phyloP scores from a whole-genome alignment of 768 basidiomycete genomes.

The Artomyces pyxidatus region DNA sequence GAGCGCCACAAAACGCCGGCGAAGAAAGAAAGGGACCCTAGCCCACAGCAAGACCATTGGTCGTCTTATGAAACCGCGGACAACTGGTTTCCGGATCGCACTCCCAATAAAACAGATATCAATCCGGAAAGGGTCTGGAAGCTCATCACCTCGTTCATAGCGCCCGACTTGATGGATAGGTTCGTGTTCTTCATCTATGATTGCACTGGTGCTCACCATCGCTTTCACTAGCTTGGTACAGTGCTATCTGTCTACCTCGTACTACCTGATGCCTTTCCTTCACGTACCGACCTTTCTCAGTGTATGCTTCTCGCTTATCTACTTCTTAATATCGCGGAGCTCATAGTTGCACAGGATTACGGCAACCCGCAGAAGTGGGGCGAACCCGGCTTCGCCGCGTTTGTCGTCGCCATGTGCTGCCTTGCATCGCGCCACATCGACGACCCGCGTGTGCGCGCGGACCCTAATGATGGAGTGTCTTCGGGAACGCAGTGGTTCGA shows the following conservation, averaged over 20 bases:
- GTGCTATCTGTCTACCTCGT: slow-evolving; percentile 86
- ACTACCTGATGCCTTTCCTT: slow-evolving; percentile 86
- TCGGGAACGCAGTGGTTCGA: slow-evolving; percentile 92
- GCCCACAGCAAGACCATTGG: slow-evolving; percentile 13
- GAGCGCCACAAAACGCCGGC: slow-evolving; percentile 49
- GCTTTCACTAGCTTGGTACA: slow-evolving; percentile 53
- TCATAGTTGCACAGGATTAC: slow-evolving; percentile 62
- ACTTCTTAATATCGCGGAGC: too few species aligned
- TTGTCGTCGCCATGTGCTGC: slow-evolving; percentile 90
- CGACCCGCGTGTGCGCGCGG: slow-evolving; percentile 80
- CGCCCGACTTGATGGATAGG: slow-evolving; percentile 92
- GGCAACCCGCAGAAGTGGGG: slow-evolving; percentile 93
- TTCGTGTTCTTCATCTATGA: slow-evolving; percentile 28
- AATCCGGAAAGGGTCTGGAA: slow-evolving; percentile 88
- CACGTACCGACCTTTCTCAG: slow-evolving; percentile 86
- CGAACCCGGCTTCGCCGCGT: slow-evolving; percentile 89
- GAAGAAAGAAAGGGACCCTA: slow-evolving; percentile 27
- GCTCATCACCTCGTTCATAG: slow-evolving; percentile 76
- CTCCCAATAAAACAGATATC: slow-evolving; percentile 62
- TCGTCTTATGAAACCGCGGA: background rate
- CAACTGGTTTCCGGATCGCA: slow-evolving; percentile 83
- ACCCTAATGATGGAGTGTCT: slow-evolving; percentile 76
- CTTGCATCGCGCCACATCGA: slow-evolving; percentile 89
- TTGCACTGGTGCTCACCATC: slow-evolving; percentile 10
- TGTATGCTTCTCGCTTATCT: slow-evolving; percentile 32